Conservation (phyloP, 805 yeast genomes). For the Schwanniomyces vanrijiae region DNA sequence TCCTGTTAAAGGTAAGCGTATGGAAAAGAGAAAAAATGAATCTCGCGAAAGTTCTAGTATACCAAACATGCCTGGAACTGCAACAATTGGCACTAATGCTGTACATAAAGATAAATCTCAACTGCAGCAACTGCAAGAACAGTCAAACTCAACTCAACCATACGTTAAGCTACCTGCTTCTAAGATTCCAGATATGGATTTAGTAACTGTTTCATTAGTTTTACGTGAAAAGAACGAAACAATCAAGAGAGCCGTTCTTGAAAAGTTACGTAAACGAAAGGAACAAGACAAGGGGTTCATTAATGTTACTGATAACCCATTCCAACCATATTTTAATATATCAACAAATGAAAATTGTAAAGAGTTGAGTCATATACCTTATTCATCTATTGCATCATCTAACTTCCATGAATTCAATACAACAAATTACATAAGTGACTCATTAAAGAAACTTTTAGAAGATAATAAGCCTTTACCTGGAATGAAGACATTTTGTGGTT, state of each 20-base stretch:
- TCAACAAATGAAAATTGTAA: slow-evolving; percentile 49
- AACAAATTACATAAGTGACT: slow-evolving; percentile 50
- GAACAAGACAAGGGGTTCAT: slow-evolving; percentile 73
- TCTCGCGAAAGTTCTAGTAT: slow-evolving; percentile 15
- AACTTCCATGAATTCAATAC: slow-evolving; percentile 65
- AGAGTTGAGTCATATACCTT: slow-evolving; percentile 69
- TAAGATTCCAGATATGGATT: slow-evolving; percentile 88
- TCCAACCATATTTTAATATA: slow-evolving; percentile 76
- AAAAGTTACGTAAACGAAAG: slow-evolving; percentile 71
- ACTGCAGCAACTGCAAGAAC: slow-evolving; percentile 11
- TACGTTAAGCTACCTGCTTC: slow-evolving; percentile 87
- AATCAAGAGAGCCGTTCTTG: slow-evolving; percentile 80
- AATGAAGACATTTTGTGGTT: slow-evolving; percentile 46
- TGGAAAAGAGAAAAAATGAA: slow-evolving; percentile 19
- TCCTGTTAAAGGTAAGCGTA: slow-evolving; percentile 18
- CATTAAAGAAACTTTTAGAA: slow-evolving; percentile 39
- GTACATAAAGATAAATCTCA: slow-evolving; percentile 12
- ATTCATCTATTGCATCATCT: slow-evolving; percentile 71
- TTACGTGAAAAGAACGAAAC: slow-evolving; percentile 73
- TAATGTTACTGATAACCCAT: slow-evolving; percentile 84
- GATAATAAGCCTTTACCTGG: slow-evolving; percentile 50
- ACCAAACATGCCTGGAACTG: slow-evolving; percentile 8
- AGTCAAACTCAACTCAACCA: slow-evolving; percentile 54
- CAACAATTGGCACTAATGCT: slow-evolving; percentile 12
- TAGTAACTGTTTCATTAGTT: slow-evolving; percentile 77